These are phyloP conservation scores for Yarrowia bubula DNA, from an alignment of 805 yeast genomes.

Conservation along the genomic window DNA sequence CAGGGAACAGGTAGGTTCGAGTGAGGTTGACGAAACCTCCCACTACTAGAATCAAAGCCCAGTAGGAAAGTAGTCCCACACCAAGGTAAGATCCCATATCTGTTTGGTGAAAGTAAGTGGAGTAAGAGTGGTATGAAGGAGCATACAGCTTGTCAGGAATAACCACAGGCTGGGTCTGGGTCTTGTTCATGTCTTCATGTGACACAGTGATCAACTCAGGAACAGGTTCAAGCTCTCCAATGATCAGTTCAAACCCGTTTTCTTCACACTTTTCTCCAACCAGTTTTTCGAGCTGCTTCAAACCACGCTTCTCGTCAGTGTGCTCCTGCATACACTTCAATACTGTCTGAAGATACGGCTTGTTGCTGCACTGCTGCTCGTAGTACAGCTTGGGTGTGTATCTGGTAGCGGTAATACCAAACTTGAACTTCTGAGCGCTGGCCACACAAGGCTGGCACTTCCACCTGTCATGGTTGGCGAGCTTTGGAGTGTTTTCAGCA, in stretches of 20 bases:
- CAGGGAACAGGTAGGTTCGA: slow-evolving; percentile 27
- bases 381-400: neutral
- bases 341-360: slow-evolving; percentile 7
- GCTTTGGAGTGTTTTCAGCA: neutral
- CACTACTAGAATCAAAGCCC: slow-evolving; percentile 35
- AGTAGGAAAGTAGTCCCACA: slow-evolving; percentile 35
- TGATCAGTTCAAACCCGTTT: neutral
- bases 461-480: slow-evolving; percentile 3
- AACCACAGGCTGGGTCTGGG: neutral
- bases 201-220: neutral
- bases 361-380: slow-evolving; percentile 10
- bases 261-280: neutral
- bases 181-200: neutral
- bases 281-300: neutral
- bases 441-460: slow-evolving; percentile 12
- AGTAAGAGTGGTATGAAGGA: slow-evolving; percentile 4
- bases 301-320: neutral
- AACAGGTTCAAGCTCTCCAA: neutral
- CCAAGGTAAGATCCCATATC: slow-evolving; percentile 31
- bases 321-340: slow-evolving; percentile 19
- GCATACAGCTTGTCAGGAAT: neutral
- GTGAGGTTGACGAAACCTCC: slow-evolving; percentile 33
- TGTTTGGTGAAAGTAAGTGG: neutral
- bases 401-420: slow-evolving; percentile 8
- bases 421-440: slow-evolving; percentile 4